Percentiles rank a stretch among this genome's conserved stretches.
Conservation (phyloP, 2,329 filamentous ascomycete species). For the Trichoderma sp. region DNA sequence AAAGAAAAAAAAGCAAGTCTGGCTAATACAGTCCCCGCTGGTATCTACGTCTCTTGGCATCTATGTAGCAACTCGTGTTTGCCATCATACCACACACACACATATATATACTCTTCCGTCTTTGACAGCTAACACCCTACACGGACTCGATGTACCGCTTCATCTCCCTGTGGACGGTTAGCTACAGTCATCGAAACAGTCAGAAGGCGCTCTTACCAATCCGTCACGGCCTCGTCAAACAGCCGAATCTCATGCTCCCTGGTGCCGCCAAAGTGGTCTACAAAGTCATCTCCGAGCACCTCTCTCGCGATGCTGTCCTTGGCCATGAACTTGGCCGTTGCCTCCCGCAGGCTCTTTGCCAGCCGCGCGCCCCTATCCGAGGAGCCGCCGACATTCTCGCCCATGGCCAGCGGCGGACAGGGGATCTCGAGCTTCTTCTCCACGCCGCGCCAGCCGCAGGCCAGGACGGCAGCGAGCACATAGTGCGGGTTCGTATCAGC, state of each 20-base stretch:
- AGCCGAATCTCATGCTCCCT: conserved; percentile 86
- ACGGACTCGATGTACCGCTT: conserved; percentile 79
- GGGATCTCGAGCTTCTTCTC: conserved; percentile 87
- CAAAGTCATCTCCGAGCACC: conserved; percentile 91
- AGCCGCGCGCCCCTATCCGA: conserved; percentile 73
- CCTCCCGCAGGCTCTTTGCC: conserved; percentile 83
- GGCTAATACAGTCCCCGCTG: neutral
- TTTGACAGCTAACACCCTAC: conserved; percentile 22
- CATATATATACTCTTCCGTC: neutral
- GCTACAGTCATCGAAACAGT: conserved; percentile 9
- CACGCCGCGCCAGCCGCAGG: conserved; percentile 85
- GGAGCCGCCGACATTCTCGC: conserved; percentile 74
- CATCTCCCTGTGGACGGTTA: conserved; percentile 61
- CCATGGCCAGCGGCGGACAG: conserved; percentile 80
- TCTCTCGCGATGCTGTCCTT: conserved; percentile 86
- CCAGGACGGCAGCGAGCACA: conserved; percentile 83
- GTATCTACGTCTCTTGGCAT: conserved; percentile 25
- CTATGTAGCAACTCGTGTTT: conserved; percentile 19
- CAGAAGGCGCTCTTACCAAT: conserved; percentile 69
- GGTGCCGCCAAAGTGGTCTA: conserved; percentile 92
- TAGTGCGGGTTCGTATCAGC: conserved; percentile 90
- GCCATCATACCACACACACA: neutral
- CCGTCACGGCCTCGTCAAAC: conserved; percentile 95
- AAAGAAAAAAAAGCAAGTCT: neutral
- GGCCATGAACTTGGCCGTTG: conserved; percentile 74